phyloP scores from a whole-genome alignment of 352 stramenopile genomes.

The Globisporangium heterothallicum region DNA sequence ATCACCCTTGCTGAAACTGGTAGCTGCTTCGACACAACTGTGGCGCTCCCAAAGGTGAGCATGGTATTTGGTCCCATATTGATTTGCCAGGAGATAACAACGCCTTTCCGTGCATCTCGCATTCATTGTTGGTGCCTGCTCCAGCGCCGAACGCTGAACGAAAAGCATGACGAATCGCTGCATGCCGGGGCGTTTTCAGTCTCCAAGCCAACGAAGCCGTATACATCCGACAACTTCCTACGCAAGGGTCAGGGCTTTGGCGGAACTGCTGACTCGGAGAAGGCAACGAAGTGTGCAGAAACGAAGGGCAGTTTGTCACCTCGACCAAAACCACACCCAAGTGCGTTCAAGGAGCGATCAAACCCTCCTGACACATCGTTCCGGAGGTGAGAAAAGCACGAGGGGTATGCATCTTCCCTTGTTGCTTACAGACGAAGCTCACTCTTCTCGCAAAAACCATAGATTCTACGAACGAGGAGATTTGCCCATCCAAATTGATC shows the following conservation, averaged over 20 bases:
- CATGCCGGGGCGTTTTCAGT: slow-evolving; percentile 88
- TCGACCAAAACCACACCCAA: slow-evolving; percentile 42
- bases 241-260: slow-evolving; percentile 87
- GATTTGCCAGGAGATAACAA: no score
- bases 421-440: background rate
- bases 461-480: slow-evolving; percentile 93
- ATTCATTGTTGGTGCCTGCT: background rate
- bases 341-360: slow-evolving; percentile 89
- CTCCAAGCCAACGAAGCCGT: slow-evolving; percentile 78
- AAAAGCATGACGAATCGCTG: slow-evolving; percentile 55
- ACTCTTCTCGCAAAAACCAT: background rate
- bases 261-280: slow-evolving; percentile 73
- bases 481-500: slow-evolving; percentile 95
- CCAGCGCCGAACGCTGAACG: slow-evolving; percentile 66
- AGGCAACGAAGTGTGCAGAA: slow-evolving; percentile 33
- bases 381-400: slow-evolving; percentile 29
- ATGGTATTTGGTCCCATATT: no score
- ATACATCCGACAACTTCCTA: slow-evolving; percentile 88
- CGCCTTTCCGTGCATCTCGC: background rate
- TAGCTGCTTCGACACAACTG: slow-evolving; percentile 93
- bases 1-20: slow-evolving; percentile 85
- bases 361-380: slow-evolving; percentile 93
- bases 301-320: slow-evolving; percentile 39
- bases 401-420: background rate
- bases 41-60: slow-evolving; percentile 43